Percentiles rank a stretch among this genome's conserved stretches.
phyloP scores from a whole-genome alignment of 805 yeast species.

The Saccharomycopsis vini region DNA sequence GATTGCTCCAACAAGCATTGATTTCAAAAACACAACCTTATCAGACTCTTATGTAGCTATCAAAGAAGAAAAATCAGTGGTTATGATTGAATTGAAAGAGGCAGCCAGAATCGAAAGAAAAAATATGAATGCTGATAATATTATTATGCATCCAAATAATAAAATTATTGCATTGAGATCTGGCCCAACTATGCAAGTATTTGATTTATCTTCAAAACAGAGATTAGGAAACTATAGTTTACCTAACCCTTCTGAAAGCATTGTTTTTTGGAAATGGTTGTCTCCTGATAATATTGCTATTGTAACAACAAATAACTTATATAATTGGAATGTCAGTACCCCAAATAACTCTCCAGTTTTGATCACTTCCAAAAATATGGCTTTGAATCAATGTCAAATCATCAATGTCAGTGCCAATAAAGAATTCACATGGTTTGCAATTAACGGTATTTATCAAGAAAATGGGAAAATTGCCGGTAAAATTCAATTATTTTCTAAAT shows the following conservation, averaged over 20 bases:
- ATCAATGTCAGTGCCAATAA: constrained; percentile 82
- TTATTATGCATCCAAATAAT: constrained; percentile 89
- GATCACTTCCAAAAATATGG: constrained; percentile 76
- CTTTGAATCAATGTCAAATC: constrained; percentile 73
- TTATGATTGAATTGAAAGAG: constrained; percentile 79
- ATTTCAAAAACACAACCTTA: constrained; percentile 88
- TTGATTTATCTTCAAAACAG: constrained; percentile 79
- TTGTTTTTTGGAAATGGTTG: constrained; percentile 94
- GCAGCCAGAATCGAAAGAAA: constrained; percentile 56
- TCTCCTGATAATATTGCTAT: constrained; percentile 65
- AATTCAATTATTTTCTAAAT: constrained; percentile 82
- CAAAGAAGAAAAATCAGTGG: constrained; percentile 75
- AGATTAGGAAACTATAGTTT: constrained; percentile 81
- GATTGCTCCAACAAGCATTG: constrained; percentile 74
- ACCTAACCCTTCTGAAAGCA: constrained; percentile 54
- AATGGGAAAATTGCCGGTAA: constrained; percentile 93
- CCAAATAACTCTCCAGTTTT: constrained; percentile 69
- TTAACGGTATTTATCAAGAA: constrained; percentile 91
- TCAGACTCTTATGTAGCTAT: constrained; percentile 76
- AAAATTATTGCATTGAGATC: constrained; percentile 90
- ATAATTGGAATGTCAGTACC: constrained; percentile 73
- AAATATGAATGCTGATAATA: constrained; percentile 95
- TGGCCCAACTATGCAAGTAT: constrained; percentile 93
- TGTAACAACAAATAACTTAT: constrained; percentile 68
- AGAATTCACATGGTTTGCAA: constrained; percentile 84